Evolutionary conservation across 2,329 filamentous ascomycete genomes (phyloP).

Genomic region (Mollisiaceae sp.): DNA sequence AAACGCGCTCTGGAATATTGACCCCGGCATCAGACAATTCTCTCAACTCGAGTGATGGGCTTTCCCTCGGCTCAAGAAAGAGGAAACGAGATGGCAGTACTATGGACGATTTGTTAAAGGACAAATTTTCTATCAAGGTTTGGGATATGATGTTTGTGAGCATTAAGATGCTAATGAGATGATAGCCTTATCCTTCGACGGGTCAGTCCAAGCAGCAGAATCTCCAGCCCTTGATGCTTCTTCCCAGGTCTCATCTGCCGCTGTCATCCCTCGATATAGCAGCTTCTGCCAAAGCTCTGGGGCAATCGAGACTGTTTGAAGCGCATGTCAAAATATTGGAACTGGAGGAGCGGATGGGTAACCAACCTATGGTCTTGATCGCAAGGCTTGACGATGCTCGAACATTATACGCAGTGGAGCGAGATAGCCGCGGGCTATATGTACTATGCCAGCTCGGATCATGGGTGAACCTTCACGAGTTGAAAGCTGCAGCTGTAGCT

Average conservation of each 20-base stretch:
- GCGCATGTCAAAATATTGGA: slow-evolving; percentile 68
- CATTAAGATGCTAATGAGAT: slow-evolving; percentile 18
- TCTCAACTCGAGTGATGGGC: slow-evolving; percentile 31
- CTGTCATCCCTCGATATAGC: slow-evolving; percentile 66
- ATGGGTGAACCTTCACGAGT: slow-evolving; percentile 65
- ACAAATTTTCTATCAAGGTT: slow-evolving; percentile 44
- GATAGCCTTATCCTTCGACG: slow-evolving; percentile 60
- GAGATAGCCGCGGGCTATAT: slow-evolving; percentile 65
- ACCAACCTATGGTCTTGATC: slow-evolving; percentile 61
- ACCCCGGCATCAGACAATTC: slow-evolving; percentile 40
- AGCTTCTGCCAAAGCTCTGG: slow-evolving; percentile 55
- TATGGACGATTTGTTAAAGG: slow-evolving; percentile 42
- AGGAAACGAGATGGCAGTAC: slow-evolving; percentile 43
- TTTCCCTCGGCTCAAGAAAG: slow-evolving; percentile 36
- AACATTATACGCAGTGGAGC: slow-evolving; percentile 67
- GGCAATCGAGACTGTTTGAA: slow-evolving; percentile 62
- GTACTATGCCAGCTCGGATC: slow-evolving; percentile 69
- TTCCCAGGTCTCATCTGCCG: slow-evolving; percentile 64
- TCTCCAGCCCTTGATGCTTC: slow-evolving; percentile 64
- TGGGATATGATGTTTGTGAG: slow-evolving; percentile 14
- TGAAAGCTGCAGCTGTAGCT: slow-evolving; percentile 57
- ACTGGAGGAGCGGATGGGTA: slow-evolving; percentile 63
- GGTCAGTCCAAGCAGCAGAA: slow-evolving; percentile 58
- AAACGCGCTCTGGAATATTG: slow-evolving; percentile 40
- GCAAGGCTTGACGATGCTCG: slow-evolving; percentile 62